Base-by-base conservation (phyloP, 1,284 basidiomycete genomes). In the Moesziomyces globuligerus region DNA sequence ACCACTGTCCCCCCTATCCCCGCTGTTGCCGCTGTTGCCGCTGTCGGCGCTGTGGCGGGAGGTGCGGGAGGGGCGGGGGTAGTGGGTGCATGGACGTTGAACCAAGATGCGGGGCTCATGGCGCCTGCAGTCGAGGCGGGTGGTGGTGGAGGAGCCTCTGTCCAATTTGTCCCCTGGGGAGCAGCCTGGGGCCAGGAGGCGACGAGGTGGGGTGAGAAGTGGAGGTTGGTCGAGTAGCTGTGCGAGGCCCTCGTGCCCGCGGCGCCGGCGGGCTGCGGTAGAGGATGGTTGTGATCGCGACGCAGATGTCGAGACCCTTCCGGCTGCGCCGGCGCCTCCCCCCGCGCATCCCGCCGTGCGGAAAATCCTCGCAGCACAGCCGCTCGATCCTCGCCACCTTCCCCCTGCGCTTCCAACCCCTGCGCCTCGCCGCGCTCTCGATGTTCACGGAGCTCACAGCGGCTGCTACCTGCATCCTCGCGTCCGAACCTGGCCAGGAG, bases 211-310 rank as follows among this genome's bases (percentile, higher is more conserved):
- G 42, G 46, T 15, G 48, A 46, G 24, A 64, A 67, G 32, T 57
- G 48, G 10, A 55, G 13, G 48, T 66, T 57, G 26, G 32, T 36
- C 21, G 50, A 54, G 40, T 66, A 48, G 13, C 8, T 23, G 37
- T 58, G 62, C 7, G 56, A 59, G 4, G 62, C 51, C 25, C 34
- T 55, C 15, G 62, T 66, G 15, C 56, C 55, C 2, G 10, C 18
- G n/a, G 20, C 32, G 18, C 24, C 32, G 17, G 11, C 6, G 18
- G 23, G 34, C 20, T 8, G 42, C 15, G 34, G 34, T 23, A 48
- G 7, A 0, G 50, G 44, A 23, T 52, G 45, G 28, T 48, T 47
- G 36, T 53, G 57, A 13, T 59, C 50, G n/a, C 43, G 25, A 25
- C 57, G 36, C 8, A 48, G 25, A 18, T 32, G 37, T 25, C 41